phyloP scores from a whole-genome alignment of 73 alveolate species.

The Paramecium primaurelia region DNA sequence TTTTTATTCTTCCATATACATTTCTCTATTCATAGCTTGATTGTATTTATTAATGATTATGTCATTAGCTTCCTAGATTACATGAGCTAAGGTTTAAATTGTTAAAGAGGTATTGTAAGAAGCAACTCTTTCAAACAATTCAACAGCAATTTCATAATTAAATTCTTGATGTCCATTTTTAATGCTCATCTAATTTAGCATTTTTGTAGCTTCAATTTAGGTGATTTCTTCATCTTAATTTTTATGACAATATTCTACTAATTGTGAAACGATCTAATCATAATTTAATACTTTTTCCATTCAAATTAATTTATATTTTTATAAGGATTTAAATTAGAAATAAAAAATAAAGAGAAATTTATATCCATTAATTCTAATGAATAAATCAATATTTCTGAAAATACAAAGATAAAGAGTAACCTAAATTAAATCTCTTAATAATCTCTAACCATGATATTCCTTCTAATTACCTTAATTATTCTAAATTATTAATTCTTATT shows the following conservation, averaged over 20 bases:
- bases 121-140: conserved; percentile 8
- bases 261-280: not conserved
- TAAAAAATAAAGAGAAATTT: not conserved
- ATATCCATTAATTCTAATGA: not conserved
- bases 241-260: not conserved
- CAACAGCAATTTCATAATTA: conserved; percentile 41
- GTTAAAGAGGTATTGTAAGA: not conserved
- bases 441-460: not conserved
- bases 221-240: not conserved
- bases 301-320: not conserved
- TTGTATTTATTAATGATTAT: not conserved
- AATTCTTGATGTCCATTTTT: not conserved
- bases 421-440: not conserved
- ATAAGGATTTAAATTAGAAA: not conserved
- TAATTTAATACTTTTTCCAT: not conserved
- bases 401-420: not conserved
- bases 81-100: not conserved
- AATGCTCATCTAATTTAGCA: not conserved
- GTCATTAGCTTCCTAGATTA: conserved; percentile 5
- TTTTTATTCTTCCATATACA: not conserved
- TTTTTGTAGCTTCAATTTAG: not conserved
- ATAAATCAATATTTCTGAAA: not conserved
- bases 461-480: not conserved
- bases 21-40: not conserved
- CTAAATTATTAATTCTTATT: not conserved